These are phyloP conservation scores for Lactarius sanguifluus DNA, from an alignment of 768 basidiomycete species.

Conservation along the genomic window DNA sequence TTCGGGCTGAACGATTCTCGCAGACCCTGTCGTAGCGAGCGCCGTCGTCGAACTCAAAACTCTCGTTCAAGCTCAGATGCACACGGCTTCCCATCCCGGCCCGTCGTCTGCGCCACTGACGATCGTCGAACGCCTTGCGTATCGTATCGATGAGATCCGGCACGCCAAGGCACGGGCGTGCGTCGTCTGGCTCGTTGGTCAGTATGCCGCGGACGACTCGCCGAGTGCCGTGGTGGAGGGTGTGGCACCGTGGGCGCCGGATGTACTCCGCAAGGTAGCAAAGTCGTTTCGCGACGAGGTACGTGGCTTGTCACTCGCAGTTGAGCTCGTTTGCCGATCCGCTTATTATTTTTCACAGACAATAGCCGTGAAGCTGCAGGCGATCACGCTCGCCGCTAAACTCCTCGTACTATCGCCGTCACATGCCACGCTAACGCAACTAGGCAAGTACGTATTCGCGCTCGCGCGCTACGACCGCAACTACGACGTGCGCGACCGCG, in stretches of 20 bases:
- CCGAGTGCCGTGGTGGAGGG: constrained; percentile 46
- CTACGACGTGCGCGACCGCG: constrained; percentile 91
- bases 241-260: constrained; percentile 80
- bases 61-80: constrained; percentile 70
- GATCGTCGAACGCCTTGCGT: constrained; percentile 79
- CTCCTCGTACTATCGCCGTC: constrained; percentile 67
- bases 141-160: constrained; percentile 72
- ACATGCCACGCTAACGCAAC: constrained; percentile 48
- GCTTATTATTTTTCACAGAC: constrained; percentile 42
- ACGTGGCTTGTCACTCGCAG: constrained; percentile 24
- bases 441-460: constrained; percentile 72
- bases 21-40: constrained; percentile 75
- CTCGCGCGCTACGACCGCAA: constrained; percentile 86
- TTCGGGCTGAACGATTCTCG: background rate
- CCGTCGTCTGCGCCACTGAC: constrained; percentile 43
- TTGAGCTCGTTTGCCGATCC: constrained; percentile 3
- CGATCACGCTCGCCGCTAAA: constrained; percentile 84
- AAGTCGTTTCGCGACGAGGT: constrained; percentile 77
- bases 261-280: constrained; percentile 77
- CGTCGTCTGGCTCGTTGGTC: constrained; percentile 91
- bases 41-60: constrained; percentile 85
- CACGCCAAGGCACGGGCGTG: constrained; percentile 84
- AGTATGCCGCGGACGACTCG: constrained; percentile 63
- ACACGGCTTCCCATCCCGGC: constrained; percentile 33
- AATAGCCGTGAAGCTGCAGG: constrained; percentile 74